Conservation (phyloP, 495 filamentous ascomycete genomes). For the Hypoxylon trugodes region DNA sequence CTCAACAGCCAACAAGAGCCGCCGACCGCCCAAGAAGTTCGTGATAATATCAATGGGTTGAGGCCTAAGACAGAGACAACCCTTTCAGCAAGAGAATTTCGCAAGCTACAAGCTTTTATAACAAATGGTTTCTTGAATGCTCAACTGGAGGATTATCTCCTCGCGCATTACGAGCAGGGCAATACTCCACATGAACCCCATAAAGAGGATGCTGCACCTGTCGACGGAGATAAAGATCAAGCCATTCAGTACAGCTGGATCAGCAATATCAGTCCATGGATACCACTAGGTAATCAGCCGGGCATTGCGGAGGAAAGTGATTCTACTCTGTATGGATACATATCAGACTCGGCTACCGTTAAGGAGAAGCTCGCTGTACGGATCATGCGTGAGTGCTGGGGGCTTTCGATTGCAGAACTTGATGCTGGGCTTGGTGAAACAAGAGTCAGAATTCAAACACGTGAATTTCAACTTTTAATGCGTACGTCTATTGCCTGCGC, state of each 20-base stretch:
- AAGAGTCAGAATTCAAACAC: conserved; percentile 40
- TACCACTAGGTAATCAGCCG: conserved; percentile 31
- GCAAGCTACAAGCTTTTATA: conserved; percentile 48
- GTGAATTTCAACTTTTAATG: conserved; percentile 50
- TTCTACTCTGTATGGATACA: conserved; percentile 38
- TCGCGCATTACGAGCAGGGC: conserved; percentile 20
- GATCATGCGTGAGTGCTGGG: conserved; percentile 55
- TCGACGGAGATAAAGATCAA: not conserved
- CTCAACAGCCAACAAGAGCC: conserved; percentile 42
- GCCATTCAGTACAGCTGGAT: conserved; percentile 42
- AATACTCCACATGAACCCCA: not conserved
- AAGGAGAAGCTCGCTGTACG: conserved; percentile 49
- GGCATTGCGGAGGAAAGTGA: conserved; percentile 7
- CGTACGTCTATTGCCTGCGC: conserved; percentile 37
- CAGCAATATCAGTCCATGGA: conserved; percentile 41
- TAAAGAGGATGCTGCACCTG: not conserved
- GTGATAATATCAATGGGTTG: conserved; percentile 54
- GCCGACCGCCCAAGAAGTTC: conserved; percentile 41
- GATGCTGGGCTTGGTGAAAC: conserved; percentile 45
- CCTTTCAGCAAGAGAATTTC: conserved; percentile 49
- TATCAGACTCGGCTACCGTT: conserved; percentile 23
- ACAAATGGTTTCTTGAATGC: conserved; percentile 50
- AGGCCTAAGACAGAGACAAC: conserved; percentile 43
- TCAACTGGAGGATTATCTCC: conserved; percentile 55
- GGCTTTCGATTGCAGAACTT: conserved; percentile 43